Evolutionary conservation across 2,329 filamentous ascomycete species (phyloP), one percentile per base, ranked within the genome.

Genomic region (Epichloe baconii): DNA sequence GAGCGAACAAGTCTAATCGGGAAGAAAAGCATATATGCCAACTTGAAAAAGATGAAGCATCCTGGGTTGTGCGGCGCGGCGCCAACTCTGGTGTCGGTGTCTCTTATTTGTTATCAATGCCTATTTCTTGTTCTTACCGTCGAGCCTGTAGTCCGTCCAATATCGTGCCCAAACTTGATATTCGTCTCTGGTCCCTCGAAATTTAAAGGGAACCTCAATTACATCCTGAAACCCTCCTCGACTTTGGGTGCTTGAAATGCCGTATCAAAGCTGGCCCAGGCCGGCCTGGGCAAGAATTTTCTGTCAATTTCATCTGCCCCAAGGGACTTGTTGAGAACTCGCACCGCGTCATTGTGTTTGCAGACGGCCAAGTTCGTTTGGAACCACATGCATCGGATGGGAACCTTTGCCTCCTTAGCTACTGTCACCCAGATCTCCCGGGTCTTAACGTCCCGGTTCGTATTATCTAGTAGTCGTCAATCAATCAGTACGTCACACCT

Each of bases 191-290:
- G 75, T 77, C 0, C 88, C 88, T 42, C 78, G 71, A 62, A 93
- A 91, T 64, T 76, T 67, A 61, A 98, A 98, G 35, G 85, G 78
- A 0, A 95, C 71, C 50, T 80, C 78, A 1, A 79, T 73, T 37
- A 98, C 79, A 57, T 96, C 88, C 56, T 85, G 71, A 96, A 96
- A 0, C 91, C 91, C 68, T 98, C 93, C 12, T 78, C 75, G 1
- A 77, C 53, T 40, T 75, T 77, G 0, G 91, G 93, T 57, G 83
- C 76, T 56, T 81, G 80, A 67, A 87, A 93, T 49, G 87, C 78
- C 8, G 82, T 79, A 15, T 74, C 71, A 62, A 88, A 98, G 12
- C 82, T 78, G 23, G 76, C 80, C 64, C 96, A 97, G 0, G 93
- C 91, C 55, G 93, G 73, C 44, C 78, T 79, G 0, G 91, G 90